A percentile compares a stretch with the other conserved stretches of the same genome.
phyloP scores from a whole-genome alignment of 345 rosid genomes.

The Adansonia digitata region DNA sequence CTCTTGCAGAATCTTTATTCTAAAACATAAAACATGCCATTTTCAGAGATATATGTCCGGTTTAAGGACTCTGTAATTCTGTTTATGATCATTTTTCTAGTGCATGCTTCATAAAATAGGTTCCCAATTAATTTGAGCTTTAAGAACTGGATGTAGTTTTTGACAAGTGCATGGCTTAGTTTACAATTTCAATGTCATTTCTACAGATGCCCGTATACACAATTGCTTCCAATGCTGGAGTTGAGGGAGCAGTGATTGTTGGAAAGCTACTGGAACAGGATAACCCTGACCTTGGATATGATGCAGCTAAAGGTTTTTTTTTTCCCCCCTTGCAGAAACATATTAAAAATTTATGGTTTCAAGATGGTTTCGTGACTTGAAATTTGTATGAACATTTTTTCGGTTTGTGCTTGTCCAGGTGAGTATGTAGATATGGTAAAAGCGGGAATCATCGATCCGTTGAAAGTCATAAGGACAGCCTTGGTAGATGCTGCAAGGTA shows the following conservation, averaged over 20 bases:
- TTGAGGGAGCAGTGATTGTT: conserved; percentile 44
- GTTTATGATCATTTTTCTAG: background rate
- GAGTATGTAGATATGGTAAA: conserved; percentile 60
- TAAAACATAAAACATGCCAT: background rate
- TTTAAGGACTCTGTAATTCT: background rate
- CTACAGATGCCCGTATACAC: conserved; percentile 34
- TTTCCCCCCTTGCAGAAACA: background rate
- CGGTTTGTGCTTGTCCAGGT: conserved; percentile 26
- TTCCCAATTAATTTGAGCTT: background rate
- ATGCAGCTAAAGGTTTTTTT: conserved; percentile 40
- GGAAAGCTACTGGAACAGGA: conserved; percentile 45
- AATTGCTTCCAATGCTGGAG: conserved; percentile 39
- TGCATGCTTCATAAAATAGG: background rate
- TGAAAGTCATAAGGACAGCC: conserved; percentile 34
- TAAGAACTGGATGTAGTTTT: background rate
- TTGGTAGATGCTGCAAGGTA: conserved; percentile 20
- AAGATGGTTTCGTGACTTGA: background rate
- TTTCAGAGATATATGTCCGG: background rate
- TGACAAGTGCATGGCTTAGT: background rate
- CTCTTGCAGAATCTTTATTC: background rate
- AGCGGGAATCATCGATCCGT: conserved; percentile 55
- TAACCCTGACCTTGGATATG: conserved; percentile 38
- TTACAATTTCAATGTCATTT: background rate
- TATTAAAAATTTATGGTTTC: background rate
- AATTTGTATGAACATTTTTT: background rate